A percentile compares a stretch with the other conserved stretches of the same genome.
phyloP scores from a whole-genome alignment of 257 asterid species.

The Salvia hispanica region DNA sequence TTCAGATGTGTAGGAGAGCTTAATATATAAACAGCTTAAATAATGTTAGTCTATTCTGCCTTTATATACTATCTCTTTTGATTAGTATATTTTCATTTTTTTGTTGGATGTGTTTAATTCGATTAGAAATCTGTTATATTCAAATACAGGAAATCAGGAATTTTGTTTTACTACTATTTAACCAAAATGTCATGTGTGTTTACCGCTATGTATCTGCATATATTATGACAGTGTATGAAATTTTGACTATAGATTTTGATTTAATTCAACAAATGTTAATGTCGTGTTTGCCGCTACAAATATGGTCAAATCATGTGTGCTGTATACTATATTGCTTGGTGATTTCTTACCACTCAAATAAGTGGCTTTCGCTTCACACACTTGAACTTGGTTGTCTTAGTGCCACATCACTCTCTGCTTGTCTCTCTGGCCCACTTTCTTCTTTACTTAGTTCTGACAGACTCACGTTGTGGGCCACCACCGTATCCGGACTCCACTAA shows the following conservation, averaged over 20 bases:
- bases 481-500: conserved; percentile 44
- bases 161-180: too few species aligned
- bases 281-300: conserved; percentile 11
- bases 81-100: too few species aligned
- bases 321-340: neutral
- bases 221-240: too few species aligned
- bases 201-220: too few species aligned
- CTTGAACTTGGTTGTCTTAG: conserved; percentile 39
- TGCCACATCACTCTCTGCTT: conserved; percentile 51
- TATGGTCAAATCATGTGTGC: conserved; percentile 35
- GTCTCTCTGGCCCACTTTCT: conserved; percentile 32
- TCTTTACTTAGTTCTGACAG: conserved; percentile 27
- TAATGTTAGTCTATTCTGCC: conserved; percentile 32
- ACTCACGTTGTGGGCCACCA: conserved; percentile 38
- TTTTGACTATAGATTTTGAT: too few species aligned
- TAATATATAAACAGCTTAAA: conserved; percentile 36
- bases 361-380: conserved; percentile 24
- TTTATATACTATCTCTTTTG: conserved; percentile 5
- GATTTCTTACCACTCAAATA: conserved; percentile 47
- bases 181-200: too few species aligned
- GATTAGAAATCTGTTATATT: too few species aligned
- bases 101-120: too few species aligned
- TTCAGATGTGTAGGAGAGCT: neutral
- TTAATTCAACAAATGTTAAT: neutral
- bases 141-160: too few species aligned